A percentile compares a stretch with the other conserved stretches of the same genome.
phyloP scores from a whole-genome alignment of 176 grass and related monocot species.

The Musa beccarii region DNA sequence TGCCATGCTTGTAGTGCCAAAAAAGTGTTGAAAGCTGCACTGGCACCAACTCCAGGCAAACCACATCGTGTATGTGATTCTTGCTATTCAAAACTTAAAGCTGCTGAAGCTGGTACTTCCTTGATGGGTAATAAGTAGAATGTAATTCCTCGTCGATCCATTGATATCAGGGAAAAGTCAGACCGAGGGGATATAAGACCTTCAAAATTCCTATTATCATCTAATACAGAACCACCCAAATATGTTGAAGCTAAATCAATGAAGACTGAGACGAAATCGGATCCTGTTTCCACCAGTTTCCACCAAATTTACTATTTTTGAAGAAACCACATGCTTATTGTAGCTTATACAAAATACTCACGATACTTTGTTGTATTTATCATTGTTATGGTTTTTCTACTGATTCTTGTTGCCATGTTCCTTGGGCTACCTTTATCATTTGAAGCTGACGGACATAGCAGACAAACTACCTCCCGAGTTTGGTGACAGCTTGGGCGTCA shows the following conservation, averaged over 20 bases:
- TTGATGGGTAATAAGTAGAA: slow-evolving; percentile 40
- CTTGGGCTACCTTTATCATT: slow-evolving; percentile 14
- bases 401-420: slow-evolving; percentile 1
- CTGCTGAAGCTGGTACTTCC: slow-evolving; percentile 31
- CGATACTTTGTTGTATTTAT: too few species aligned
- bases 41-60: slow-evolving; percentile 86
- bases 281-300: slow-evolving; percentile 25
- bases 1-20: slow-evolving; percentile 91
- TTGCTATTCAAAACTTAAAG: slow-evolving; percentile 83
- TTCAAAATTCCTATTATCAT: slow-evolving; percentile 53
- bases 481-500: slow-evolving; percentile 31
- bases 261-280: slow-evolving; percentile 57
- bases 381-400: not conserved
- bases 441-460: slow-evolving; percentile 58
- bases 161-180: slow-evolving; percentile 49
- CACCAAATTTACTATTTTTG: too few species aligned
- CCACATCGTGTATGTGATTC: slow-evolving; percentile 94
- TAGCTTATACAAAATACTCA: not conserved
- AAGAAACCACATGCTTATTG: not conserved
- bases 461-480: slow-evolving; percentile 48
- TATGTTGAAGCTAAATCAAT: slow-evolving; percentile 35
- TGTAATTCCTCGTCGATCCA: slow-evolving; percentile 53
- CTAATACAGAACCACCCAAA: slow-evolving; percentile 36
- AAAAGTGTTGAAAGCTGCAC: slow-evolving; percentile 76
- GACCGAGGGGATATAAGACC: slow-evolving; percentile 47